Percentiles rank a stretch among this genome's conserved stretches.
Evolutionary conservation across 2,329 filamentous ascomycete genomes (phyloP).

Genomic region (Pseudogymnoascus sp.): DNA sequence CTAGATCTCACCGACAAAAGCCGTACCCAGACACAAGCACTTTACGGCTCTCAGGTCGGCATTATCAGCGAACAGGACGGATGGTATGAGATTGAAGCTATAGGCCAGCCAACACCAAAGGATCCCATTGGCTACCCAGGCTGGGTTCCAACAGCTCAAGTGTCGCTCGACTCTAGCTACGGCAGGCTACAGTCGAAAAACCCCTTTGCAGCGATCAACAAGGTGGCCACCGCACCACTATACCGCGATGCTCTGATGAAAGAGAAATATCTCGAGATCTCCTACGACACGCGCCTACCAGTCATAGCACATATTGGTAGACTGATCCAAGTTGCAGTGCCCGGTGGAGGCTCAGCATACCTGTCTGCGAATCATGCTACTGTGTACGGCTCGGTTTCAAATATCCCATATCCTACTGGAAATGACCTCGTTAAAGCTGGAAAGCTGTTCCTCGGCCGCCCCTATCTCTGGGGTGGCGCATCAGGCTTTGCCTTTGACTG

Average conservation of each 20-base stretch:
- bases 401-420: background rate
- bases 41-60: background rate
- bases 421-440: background rate
- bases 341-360: background rate
- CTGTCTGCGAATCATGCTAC: background rate
- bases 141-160: background rate
- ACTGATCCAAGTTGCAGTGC: background rate
- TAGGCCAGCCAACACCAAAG: background rate
- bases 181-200: background rate
- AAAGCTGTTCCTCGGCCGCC: background rate
- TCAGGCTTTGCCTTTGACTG: background rate
- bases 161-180: background rate
- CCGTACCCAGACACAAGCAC: background rate
- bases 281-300: background rate
- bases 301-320: background rate
- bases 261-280: background rate
- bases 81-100: background rate
- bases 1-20: background rate
- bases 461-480: background rate
- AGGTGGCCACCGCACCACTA: background rate
- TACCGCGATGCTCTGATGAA: background rate
- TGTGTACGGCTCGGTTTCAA: background rate
- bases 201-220: background rate
- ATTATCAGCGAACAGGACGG: slow-evolving; percentile 1
- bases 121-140: background rate